Base-by-base conservation (phyloP, 768 basidiomycete genomes). In the Leccinellum rugosiceps region DNA sequence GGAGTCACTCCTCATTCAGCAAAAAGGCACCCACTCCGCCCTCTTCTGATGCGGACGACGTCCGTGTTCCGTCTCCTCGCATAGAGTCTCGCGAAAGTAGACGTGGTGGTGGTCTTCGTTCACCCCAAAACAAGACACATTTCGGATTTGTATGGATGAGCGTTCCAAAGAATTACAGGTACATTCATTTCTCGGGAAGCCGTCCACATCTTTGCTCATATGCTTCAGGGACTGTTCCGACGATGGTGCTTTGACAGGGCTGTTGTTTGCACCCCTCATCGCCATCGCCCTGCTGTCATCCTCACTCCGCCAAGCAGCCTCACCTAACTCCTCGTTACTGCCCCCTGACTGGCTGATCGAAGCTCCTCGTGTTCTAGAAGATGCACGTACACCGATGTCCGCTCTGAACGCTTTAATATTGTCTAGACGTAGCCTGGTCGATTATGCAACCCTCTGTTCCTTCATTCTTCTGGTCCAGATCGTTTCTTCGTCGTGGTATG, bases 101-200 rank as follows among this genome's bases (percentile, higher is more conserved):
- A 66, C 82, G 80, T 47, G 52, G 63, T 8, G 58, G 68, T 19
- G 58, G 68, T 52, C 45, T 59, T 52, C 67, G 69, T 26, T 53
- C 64, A 30, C 57, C 64, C 28, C 63, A 63, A 51, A 75, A 74
- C 58, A 83, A 80, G 72, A 74, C 75, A 23, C 80, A 83, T 64
- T 83, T 85, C 55, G 85, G 86, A 32, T 89, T 85, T 66, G 80
- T 93, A 25, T 94, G 90, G 90, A 93, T 94, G 92, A 88, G 91
- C 15, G 90, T 92, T 5, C 87, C 89, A 0, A 91, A 92, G 72
- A 92, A 94, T 66, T 94, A 90, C 67, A 79, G 91, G 90, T 88
- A 61, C 43, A 75, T 65, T 41, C 50, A 44, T 31, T 34, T 45
- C n/a, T 28, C 30, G 28, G 28, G 19, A 46, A 47, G 52, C 14